Conservation (phyloP, 2,329 filamentous ascomycete species). For the Sclerotinia spermophila region DNA sequence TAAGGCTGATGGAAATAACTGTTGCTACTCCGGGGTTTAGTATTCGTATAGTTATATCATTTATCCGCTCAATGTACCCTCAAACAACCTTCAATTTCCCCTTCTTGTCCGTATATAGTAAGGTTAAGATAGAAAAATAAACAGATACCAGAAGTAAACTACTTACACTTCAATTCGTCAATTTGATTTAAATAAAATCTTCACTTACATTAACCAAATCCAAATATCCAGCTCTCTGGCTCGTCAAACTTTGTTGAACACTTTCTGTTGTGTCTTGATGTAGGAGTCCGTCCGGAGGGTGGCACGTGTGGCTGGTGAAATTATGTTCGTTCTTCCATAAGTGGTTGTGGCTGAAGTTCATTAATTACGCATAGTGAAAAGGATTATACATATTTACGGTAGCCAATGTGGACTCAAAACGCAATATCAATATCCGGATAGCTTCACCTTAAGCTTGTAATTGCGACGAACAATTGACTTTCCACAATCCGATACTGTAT, state of each 20-base stretch:
- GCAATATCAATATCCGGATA: slow-evolving; percentile 13
- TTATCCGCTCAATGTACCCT: not conserved
- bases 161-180: not conserved
- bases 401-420: not conserved
- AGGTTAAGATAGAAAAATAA: not conserved
- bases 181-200: not conserved
- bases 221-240: not conserved
- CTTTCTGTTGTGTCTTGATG: slow-evolving; percentile 9
- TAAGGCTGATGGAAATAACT: not conserved
- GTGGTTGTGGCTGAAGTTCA: not conserved
- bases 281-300: slow-evolving; percentile 6
- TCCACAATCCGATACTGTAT: not conserved
- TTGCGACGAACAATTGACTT: not conserved
- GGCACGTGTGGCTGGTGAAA: slow-evolving; percentile 5
- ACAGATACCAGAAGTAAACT: not conserved
- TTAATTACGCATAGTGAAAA: not conserved
- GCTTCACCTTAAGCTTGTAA: not conserved
- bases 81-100: not conserved
- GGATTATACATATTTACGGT: not conserved
- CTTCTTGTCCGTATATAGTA: not conserved
- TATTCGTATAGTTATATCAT: not conserved
- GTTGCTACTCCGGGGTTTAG: slow-evolving; percentile 9
- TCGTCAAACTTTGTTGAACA: slow-evolving; percentile 15
- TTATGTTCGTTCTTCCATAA: not conserved
- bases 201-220: not conserved